Percentiles rank a stretch among this genome's conserved stretches.
phyloP scores from a whole-genome alignment of 192 early-diverging fungal species.

The Glomus cerebriforme region DNA sequence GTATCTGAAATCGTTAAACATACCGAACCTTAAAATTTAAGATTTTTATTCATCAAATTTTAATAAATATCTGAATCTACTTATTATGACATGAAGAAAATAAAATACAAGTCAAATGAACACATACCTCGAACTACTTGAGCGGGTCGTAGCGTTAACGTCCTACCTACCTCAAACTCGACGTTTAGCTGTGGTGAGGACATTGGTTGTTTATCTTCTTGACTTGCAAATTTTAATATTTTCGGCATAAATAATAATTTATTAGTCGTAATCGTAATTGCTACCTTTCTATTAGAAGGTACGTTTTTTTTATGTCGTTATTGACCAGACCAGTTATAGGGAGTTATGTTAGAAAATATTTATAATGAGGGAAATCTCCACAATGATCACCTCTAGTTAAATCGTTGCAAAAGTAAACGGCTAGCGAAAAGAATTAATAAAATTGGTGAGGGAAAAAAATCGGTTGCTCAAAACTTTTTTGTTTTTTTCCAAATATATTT shows the following conservation, averaged over 20 bases:
- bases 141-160: slow-evolving; percentile 1
- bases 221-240: background rate
- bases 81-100: background rate
- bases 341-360: no score
- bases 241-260: background rate
- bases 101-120: background rate
- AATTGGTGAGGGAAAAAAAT: no score
- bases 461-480: no score
- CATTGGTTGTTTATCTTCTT: background rate
- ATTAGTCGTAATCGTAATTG: background rate
- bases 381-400: no score
- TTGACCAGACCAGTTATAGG: no score
- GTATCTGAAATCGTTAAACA: background rate
- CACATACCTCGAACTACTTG: slow-evolving; percentile 22
- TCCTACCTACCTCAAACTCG: slow-evolving; percentile 19
- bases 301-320: background rate
- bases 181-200: background rate
- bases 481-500: no score
- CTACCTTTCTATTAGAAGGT: background rate
- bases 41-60: background rate
- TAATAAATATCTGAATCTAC: background rate
- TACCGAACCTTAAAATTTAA: background rate
- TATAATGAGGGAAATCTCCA: no score
- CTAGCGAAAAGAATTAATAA: no score
- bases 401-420: no score